Conservation (phyloP, 306 rosid genomes). For the Quercus parvula region DNA sequence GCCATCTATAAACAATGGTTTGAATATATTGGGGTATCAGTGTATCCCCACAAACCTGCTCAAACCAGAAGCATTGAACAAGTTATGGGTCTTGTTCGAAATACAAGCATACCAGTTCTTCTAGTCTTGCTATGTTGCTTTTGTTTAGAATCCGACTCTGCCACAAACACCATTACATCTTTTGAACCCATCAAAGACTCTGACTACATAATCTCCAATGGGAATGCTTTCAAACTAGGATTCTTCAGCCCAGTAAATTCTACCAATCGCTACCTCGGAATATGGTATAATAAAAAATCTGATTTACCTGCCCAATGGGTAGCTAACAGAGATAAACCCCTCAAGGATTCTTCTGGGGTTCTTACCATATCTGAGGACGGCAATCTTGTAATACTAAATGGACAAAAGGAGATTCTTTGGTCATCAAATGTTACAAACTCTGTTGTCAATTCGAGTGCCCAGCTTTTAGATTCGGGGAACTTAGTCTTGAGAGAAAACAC, state of each 20-base stretch:
- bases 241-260: slow-evolving; percentile 36
- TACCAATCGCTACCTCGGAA: slow-evolving; percentile 24
- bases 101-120: not conserved
- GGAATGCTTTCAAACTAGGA: slow-evolving; percentile 26
- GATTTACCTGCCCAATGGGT: slow-evolving; percentile 30
- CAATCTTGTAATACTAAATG: too few species aligned
- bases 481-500: too few species aligned
- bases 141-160: not conserved
- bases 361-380: too few species aligned
- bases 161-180: slow-evolving; percentile 18
- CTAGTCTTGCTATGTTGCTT: slow-evolving; percentile 10
- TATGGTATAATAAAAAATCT: slow-evolving; percentile 28
- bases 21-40: too few species aligned
- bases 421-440: too few species aligned
- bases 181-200: slow-evolving; percentile 10
- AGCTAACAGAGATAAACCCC: slow-evolving; percentile 24
- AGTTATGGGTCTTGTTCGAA: slow-evolving; percentile 23
- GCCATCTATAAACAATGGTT: too few species aligned
- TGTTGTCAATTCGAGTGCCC: too few species aligned
- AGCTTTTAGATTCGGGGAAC: too few species aligned
- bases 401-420: too few species aligned
- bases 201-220: slow-evolving; percentile 2
- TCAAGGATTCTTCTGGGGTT: not conserved
- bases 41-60: too few species aligned
- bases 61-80: too few species aligned